Percentiles rank a stretch among this genome's conserved stretches.
These are phyloP conservation scores for Colletotrichum spaethianum DNA, from an alignment of 2,329 filamentous ascomycete species.

Conservation along the genomic window DNA sequence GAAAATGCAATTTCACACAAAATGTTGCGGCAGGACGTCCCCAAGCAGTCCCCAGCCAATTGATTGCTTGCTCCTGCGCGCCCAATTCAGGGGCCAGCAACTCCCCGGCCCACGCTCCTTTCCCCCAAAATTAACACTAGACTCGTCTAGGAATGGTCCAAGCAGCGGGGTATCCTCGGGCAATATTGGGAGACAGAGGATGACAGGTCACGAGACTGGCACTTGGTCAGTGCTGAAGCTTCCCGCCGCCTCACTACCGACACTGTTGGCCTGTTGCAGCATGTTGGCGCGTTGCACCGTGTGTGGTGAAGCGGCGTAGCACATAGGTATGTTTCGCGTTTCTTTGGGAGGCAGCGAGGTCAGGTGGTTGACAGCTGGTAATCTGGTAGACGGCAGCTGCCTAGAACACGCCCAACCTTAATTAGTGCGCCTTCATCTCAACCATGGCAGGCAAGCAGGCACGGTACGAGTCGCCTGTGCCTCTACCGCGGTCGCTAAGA, in stretches of 20 bases:
- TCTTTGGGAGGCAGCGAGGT: not conserved
- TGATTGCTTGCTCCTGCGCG: slow-evolving; percentile 34
- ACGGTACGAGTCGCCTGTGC: not conserved
- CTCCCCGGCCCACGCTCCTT: slow-evolving; percentile 40
- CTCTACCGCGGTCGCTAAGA: not conserved
- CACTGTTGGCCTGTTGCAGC: slow-evolving; percentile 7
- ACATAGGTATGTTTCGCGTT: slow-evolving; percentile 31
- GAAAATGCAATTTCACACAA: slow-evolving; percentile 57
- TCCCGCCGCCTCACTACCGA: slow-evolving; percentile 2
- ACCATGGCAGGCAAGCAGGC: not conserved
- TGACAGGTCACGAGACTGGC: slow-evolving; percentile 40
- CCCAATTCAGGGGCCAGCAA: slow-evolving; percentile 44
- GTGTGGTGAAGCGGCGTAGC: slow-evolving; percentile 7
- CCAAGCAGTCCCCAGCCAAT: slow-evolving; percentile 43
- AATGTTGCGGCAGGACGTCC: slow-evolving; percentile 51
- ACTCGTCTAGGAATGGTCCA: not conserved
- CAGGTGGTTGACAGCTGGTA: slow-evolving; percentile 5
- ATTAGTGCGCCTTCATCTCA: slow-evolving; percentile 13
- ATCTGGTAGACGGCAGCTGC: not conserved
- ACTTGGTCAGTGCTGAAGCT: slow-evolving; percentile 34
- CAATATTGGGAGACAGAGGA: slow-evolving; percentile 27
- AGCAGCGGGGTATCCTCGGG: slow-evolving; percentile 36
- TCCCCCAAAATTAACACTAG: slow-evolving; percentile 36
- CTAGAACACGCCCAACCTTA: not conserved
- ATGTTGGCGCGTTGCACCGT: slow-evolving; percentile 9